Percentiles rank a stretch among this genome's conserved stretches.
These are phyloP conservation scores for Zymoseptoria ardabiliae DNA, from an alignment of 2,329 filamentous ascomycete genomes.

Conservation along the genomic window DNA sequence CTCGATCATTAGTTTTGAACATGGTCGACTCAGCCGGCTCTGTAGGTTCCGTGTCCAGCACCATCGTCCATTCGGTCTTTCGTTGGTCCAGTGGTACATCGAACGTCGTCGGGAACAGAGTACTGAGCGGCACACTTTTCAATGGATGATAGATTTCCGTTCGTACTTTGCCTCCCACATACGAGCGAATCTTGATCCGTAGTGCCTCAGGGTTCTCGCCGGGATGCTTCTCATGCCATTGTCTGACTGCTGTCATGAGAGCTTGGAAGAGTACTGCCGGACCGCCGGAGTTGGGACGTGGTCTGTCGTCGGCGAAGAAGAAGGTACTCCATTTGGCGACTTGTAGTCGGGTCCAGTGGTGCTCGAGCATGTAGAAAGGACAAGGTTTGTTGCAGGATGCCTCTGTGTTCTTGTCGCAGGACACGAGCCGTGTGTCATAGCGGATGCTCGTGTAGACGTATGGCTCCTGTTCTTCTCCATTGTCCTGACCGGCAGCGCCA, in stretches of 20 bases:
- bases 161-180: slow-evolving; percentile 40
- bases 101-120: slow-evolving; percentile 52
- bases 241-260: slow-evolving; percentile 28
- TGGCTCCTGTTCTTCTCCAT: slow-evolving; percentile 11
- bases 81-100: slow-evolving; percentile 32
- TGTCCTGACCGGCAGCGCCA: background rate
- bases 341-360: slow-evolving; percentile 40
- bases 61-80: slow-evolving; percentile 33
- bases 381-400: slow-evolving; percentile 28
- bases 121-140: slow-evolving; percentile 40
- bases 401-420: slow-evolving; percentile 23
- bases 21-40: slow-evolving; percentile 60
- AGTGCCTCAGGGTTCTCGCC: slow-evolving; percentile 26
- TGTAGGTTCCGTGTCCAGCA: slow-evolving; percentile 47
- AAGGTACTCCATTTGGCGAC: slow-evolving; percentile 46
- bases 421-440: slow-evolving; percentile 55
- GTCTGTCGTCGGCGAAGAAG: slow-evolving; percentile 64
- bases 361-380: slow-evolving; percentile 32
- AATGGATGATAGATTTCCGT: slow-evolving; percentile 33
- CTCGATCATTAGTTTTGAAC: slow-evolving; percentile 75
- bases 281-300: slow-evolving; percentile 43
- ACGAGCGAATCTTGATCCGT: slow-evolving; percentile 47
- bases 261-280: slow-evolving; percentile 26
- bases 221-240: slow-evolving; percentile 28
- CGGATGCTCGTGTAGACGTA: slow-evolving; percentile 35